These are phyloP conservation scores for Allium sativum DNA, from an alignment of 106 monocot genomes.

Conservation along the genomic window DNA sequence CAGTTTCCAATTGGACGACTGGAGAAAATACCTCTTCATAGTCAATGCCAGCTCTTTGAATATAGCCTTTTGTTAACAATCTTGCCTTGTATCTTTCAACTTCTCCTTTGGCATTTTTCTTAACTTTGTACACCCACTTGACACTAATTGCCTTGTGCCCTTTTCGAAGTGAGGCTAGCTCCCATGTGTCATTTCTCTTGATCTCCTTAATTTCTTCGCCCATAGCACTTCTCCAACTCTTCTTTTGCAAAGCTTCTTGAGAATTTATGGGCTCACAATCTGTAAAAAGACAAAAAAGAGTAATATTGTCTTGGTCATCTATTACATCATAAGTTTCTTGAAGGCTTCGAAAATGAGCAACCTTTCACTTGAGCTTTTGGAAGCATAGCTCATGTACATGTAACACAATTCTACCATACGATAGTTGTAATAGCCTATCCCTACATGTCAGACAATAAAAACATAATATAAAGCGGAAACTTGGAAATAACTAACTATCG, in stretches of 20 bases:
- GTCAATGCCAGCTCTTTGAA: not conserved
- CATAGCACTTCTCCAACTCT: constrained; percentile 1
- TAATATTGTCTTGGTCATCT: too few relatives aligned
- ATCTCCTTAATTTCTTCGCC: not conserved
- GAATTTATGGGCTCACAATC: not conserved
- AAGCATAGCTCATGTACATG: too few relatives aligned
- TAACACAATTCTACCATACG: too few relatives aligned
- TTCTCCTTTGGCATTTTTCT: not conserved
- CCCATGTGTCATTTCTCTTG: constrained; percentile 7
- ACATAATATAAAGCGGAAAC: too few relatives aligned
- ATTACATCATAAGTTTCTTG: not conserved
- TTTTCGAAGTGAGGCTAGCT: not conserved
- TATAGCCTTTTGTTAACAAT: not conserved
- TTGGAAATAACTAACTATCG: too few relatives aligned
- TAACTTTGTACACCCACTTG: constrained; percentile 14
- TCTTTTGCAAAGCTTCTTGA: not conserved
- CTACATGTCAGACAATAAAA: too few relatives aligned
- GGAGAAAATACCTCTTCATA: not conserved
- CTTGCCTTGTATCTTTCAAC: not conserved
- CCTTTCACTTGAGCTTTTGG: not conserved
- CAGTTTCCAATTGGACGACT: not conserved
- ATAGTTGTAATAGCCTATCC: too few relatives aligned
- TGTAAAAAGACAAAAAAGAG: not conserved
- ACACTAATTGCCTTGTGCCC: not conserved
- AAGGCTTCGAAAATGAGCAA: not conserved